phyloP scores from a whole-genome alignment of 108 stramenopile species.

The Fistulifera solaris region DNA sequence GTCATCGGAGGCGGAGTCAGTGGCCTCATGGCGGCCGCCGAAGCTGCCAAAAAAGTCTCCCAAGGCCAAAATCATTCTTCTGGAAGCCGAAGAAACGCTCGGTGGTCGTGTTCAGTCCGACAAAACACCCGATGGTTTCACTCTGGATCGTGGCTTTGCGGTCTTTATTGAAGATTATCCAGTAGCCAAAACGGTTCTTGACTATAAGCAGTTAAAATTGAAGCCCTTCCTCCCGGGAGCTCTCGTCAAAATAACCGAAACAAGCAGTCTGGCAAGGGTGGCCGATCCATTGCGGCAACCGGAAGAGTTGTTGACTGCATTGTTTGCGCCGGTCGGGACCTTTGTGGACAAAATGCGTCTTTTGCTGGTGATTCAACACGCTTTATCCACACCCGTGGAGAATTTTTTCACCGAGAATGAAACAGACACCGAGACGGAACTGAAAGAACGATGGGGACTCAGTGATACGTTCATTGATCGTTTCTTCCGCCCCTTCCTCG shows the following conservation, averaged over 20 bases:
- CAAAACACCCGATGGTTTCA: conserved; percentile 54
- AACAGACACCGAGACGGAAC: conserved; percentile 46
- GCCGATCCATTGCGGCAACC: conserved; percentile 73
- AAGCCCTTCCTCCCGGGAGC: conserved; percentile 69
- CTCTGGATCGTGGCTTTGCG: conserved; percentile 79
- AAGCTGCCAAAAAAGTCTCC: conserved; percentile 24
- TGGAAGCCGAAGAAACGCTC: conserved; percentile 46
- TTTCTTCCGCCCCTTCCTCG: conserved; percentile 79
- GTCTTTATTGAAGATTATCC: conserved; percentile 87
- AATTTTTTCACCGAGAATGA: conserved; percentile 69
- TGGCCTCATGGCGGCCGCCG: conserved; percentile 65
- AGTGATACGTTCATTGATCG: conserved; percentile 53
- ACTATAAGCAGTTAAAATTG: conserved; percentile 54
- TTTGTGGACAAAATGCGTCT: conserved; percentile 56
- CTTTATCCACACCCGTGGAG: conserved; percentile 39
- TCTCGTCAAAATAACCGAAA: conserved; percentile 37
- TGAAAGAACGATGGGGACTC: conserved; percentile 58
- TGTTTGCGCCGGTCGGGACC: conserved; percentile 61
- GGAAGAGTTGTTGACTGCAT: conserved; percentile 28
- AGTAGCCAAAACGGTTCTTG: conserved; percentile 39
- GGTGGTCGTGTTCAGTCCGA: conserved; percentile 76
- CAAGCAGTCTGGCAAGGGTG: conserved; percentile 35
- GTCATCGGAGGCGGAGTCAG: conserved; percentile 72
- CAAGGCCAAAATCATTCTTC: conserved; percentile 20
- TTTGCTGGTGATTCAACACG: conserved; percentile 47